Evolutionary conservation across 1,139 yeast species (phyloP).

Genomic region (Debaryomyces udenii): DNA sequence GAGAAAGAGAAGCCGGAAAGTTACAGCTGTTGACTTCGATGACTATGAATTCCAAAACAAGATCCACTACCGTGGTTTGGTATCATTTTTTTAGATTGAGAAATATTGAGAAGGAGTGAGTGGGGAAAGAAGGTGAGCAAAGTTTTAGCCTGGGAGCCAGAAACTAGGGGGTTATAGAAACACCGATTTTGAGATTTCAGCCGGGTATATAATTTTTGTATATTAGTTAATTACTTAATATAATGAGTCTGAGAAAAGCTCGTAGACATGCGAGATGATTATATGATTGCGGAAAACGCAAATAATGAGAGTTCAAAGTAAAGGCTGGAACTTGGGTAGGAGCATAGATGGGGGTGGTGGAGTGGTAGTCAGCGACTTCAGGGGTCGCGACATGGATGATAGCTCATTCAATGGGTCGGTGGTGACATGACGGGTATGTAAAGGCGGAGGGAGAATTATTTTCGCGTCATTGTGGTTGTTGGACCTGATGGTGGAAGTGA

Average conservation of each 20-base stretch:
- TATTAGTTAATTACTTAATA: too few relatives aligned
- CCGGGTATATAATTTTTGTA: too few relatives aligned
- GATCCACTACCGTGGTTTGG: constrained; percentile 8
- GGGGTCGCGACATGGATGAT: constrained; percentile 6
- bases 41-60: constrained; percentile 9
- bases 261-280: too few relatives aligned
- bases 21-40: background rate
- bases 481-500: constrained; percentile 36
- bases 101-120: background rate
- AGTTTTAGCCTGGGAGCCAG: too few relatives aligned
- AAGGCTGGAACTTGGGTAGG: constrained; percentile 44
- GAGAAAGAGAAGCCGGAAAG: background rate
- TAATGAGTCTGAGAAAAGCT: too few relatives aligned
- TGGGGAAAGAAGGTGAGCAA: background rate
- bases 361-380: constrained; percentile 17
- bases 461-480: constrained; percentile 22
- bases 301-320: too few relatives aligned
- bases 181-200: too few relatives aligned
- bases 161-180: too few relatives aligned
- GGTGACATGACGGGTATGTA: constrained; percentile 18
- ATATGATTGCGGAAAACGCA: too few relatives aligned
- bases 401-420: constrained; percentile 7
- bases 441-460: constrained; percentile 37
- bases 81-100: constrained; percentile 3
- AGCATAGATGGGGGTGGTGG: constrained; percentile 29